Evolutionary conservation across 2,329 filamentous ascomycete genomes (phyloP).

Genomic region (Triangularia verruculosa): DNA sequence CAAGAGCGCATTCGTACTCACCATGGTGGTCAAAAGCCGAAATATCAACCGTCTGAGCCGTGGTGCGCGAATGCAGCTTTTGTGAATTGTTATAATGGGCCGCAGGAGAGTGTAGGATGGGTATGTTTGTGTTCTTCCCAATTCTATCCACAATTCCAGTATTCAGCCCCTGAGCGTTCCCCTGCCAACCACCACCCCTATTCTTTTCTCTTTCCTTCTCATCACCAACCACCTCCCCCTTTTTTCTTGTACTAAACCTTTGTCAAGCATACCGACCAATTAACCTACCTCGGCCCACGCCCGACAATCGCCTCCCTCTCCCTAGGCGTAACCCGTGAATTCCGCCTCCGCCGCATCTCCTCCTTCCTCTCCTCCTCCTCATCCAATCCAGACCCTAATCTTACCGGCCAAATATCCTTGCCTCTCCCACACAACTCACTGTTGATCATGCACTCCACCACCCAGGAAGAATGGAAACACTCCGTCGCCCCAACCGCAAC

Average conservation of each 20-base stretch:
- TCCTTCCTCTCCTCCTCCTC: constrained; percentile 46
- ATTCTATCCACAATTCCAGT: background rate
- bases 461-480: constrained; percentile 98
- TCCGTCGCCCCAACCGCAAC: constrained; percentile 69
- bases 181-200: background rate
- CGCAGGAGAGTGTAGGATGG: constrained; percentile 79
- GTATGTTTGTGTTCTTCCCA: constrained; percentile 9
- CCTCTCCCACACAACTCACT: constrained; percentile 93
- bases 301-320: constrained; percentile 87
- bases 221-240: background rate
- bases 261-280: constrained; percentile 71
- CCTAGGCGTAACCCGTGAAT: constrained; percentile 88
- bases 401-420: constrained; percentile 82
- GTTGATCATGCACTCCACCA: constrained; percentile 93
- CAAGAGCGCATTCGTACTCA: constrained; percentile 62
- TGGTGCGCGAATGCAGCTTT: constrained; percentile 91
- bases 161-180: background rate
- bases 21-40: constrained; percentile 70
- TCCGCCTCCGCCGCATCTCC: constrained; percentile 72
- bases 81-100: constrained; percentile 89
- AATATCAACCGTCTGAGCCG: constrained; percentile 66
- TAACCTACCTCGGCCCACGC: constrained; percentile 88
- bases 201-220: background rate
- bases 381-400: constrained; percentile 45
- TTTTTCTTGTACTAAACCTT: background rate